Base-by-base conservation (phyloP, 1,284 basidiomycete genomes). In the Cryptococcus sp. region DNA sequence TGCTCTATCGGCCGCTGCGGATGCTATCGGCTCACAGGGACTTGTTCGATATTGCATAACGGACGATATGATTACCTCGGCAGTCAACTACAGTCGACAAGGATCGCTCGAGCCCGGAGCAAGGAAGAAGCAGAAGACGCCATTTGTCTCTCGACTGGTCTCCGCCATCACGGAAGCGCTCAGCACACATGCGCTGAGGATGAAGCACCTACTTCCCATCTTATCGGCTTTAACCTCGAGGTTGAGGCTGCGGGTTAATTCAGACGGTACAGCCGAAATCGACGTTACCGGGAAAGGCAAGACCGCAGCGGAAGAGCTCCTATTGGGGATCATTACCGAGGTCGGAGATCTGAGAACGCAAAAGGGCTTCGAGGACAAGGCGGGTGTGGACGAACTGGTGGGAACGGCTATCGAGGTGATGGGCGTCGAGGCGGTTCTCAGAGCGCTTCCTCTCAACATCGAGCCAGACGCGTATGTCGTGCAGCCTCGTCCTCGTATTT, bases 311-410 rank as follows among this genome's bases (percentile, higher is more conserved):
- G 82, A 89, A 62, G 68, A 75, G 38, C 78, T 97, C 7, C 75
- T 94, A 21, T 69, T 86, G 39, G 82, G 84, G 28, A 69, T 91
- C n/a, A 78, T 97, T 43, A 74, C 78, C 54, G 81, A 82, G 49
- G 77, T 95, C 24, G 89, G 84, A 2, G 82, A 85, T 36, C 73
- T 95, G 51, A 77, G 94, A 36, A 76, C 80, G 31, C 79, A 86
- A 62, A 87, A 85, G 70, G 82, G 78, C 4, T 98, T 98, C 63
- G 92, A 97, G 71, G 80, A 86, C 71, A 93, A 91, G 70, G 90
- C 93, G 68, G 81, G 82, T 41, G 91, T 85, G 22, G 95, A 99
- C 69, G 76, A 76, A 4, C 83, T 86, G 1, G 74, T 98, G 33
- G 83, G 85, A 4, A 81, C 82, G 25, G 88, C 91, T 1, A 87